phyloP scores from a whole-genome alignment of 163 green algal genomes.

The Scenedesmus sp. region DNA sequence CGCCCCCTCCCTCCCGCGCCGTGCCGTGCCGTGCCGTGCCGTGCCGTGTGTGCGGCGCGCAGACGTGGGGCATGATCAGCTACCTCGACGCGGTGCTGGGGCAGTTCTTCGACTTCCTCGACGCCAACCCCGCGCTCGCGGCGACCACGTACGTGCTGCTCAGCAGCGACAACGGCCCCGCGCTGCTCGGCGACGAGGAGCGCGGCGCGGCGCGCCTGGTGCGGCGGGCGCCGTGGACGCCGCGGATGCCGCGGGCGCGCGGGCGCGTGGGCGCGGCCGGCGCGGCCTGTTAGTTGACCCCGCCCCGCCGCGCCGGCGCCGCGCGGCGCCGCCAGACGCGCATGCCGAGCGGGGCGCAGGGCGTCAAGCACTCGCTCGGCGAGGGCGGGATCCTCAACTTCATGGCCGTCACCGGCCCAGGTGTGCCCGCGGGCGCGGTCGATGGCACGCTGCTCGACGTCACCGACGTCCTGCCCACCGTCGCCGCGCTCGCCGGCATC shows the following conservation, averaged over 20 bases:
- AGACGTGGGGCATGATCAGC: conserved; percentile 34
- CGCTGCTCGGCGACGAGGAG: conserved; percentile 32
- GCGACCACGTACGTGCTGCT: conserved; percentile 42
- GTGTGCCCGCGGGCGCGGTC: conserved; percentile 8
- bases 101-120: conserved; percentile 36
- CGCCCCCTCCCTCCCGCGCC: too few relatives aligned
- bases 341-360: conserved; percentile 38
- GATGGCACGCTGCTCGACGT: conserved; percentile 15
- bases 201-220: conserved; percentile 19
- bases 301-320: too few relatives aligned
- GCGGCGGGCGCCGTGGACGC: background rate
- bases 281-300: too few relatives aligned
- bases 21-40: too few relatives aligned
- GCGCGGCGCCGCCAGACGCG: conserved; percentile 12
- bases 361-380: conserved; percentile 19
- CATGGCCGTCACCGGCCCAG: conserved; percentile 27
- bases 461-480: conserved; percentile 39
- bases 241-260: too few relatives aligned
- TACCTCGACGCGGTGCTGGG: conserved; percentile 43
- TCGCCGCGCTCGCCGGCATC: conserved; percentile 18
- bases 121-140: background rate
- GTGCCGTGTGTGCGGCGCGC: too few relatives aligned
- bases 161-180: conserved; percentile 42
- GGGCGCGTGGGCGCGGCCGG: too few relatives aligned
- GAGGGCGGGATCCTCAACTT: conserved; percentile 45